Evolutionary conservation across 352 stramenopile genomes (phyloP).

Genomic region (Thraustochytrium aureum): DNA sequence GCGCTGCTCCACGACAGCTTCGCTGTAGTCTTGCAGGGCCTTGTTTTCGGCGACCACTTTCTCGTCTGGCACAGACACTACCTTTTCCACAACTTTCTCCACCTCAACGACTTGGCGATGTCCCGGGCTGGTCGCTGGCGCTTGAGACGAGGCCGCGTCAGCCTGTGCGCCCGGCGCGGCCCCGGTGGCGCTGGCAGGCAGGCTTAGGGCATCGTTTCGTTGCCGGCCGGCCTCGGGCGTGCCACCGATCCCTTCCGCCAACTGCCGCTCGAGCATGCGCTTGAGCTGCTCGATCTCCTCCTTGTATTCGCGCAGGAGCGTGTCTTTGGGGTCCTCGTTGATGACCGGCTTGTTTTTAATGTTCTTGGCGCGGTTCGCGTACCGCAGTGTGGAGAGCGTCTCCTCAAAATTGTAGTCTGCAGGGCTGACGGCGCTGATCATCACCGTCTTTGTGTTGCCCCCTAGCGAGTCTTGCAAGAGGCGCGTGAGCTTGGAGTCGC

Average conservation of each 20-base stretch:
- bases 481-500: conserved; percentile 96
- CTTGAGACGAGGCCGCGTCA: background rate
- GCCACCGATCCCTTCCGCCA: background rate
- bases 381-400: conserved; percentile 92
- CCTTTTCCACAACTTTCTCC: conserved; percentile 31
- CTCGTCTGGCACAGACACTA: conserved; percentile 25
- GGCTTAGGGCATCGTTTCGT: too few species aligned
- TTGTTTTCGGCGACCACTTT: conserved; percentile 38
- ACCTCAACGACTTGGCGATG: conserved; percentile 19
- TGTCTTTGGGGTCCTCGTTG: conserved; percentile 94
- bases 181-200: too few species aligned
- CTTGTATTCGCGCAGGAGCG: conserved; percentile 79
- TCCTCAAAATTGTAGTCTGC: conserved; percentile 96
- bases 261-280: conserved; percentile 67
- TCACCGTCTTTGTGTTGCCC: conserved; percentile 96
- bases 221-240: background rate
- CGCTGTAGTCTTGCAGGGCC: conserved; percentile 49
- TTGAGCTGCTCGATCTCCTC: conserved; percentile 86
- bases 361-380: conserved; percentile 95
- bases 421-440: conserved; percentile 92
- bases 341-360: conserved; percentile 97
- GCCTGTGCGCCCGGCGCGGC: too few species aligned
- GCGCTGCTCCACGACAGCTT: conserved; percentile 49
- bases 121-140: background rate
- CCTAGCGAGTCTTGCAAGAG: conserved; percentile 90